Evolutionary conservation across 176 grass and related monocot species (phyloP), one percentile per base, ranked within the genome.

Genomic region (Musa troglodytarum): DNA sequence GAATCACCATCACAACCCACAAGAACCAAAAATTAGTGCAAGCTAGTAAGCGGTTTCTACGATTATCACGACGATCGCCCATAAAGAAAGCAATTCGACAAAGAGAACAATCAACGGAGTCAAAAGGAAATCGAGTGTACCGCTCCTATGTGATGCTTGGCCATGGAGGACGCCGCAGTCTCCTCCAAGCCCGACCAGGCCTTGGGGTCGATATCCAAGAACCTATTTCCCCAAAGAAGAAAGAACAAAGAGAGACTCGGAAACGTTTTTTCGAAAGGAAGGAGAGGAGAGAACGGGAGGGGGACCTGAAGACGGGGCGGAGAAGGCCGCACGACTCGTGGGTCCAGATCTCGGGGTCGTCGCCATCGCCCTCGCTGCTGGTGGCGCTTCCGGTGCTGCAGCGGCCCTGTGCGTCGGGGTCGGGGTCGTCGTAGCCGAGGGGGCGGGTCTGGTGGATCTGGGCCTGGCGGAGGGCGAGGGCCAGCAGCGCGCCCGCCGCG

Each of bases 261-360:
- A 50, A 1, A 24, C 21, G 28, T 2, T 14, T 49, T 8, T 22
- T 63, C 59, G 70, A 68, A 73, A 19, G 53, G 34, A 62, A 26
- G n/a, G 25, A 10, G 21, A 65, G 9, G 62, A 26, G 62, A 3
- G 20, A 74, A 43, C 10, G 68, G 69, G 21, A 11, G 15, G 2
- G 62, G 51, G 21, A 97, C 94, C 90, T 80, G 84, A 98, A 89
- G 54, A 93, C 88, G 71, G 94, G 94, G 68, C 88, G 86, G 64
- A 98, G 94, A 54, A 98, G 94, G 78, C 94, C 82, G 20, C 83
- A 88, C 49, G 88, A 93, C 20, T 93, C 88, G 78, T 98, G 90
- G 54, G 86, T 93, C 94, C 94, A 98, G 51, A 98, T 80, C 49
- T 76, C 62, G 26, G 80, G 65, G 54, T 55, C 65, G 17, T 80